Evolutionary conservation across 306 rosid genomes (phyloP), one percentile per base, ranked within the genome.

Genomic region (Sicyos baderoa): DNA sequence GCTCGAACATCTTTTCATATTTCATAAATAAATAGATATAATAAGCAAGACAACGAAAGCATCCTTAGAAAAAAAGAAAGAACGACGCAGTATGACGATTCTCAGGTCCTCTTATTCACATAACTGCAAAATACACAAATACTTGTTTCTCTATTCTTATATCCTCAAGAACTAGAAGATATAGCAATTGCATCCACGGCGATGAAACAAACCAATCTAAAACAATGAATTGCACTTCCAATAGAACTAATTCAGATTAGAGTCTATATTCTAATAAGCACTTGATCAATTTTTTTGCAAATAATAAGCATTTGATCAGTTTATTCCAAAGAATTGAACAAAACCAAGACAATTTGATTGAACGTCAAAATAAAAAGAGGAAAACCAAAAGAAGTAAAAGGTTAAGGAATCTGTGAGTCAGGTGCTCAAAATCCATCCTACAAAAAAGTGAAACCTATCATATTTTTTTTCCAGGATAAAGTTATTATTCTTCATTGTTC

Each of bases 401-500:
- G 71, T 47, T 21, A 66, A 67, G 72, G 72, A 48, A 50, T 67
- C 56, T 25, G 8, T 25, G 35, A 1, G 45, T 49, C 72, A 67
- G 55, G 11, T 67, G 72, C 21, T 67, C 57, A 7, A 67, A 67
- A 67, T 67, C 54, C 72, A 49, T 49, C 72, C 72, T 56, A 48
- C 71, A 25, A 67, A 67, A 49, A 67, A 48, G 72, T 23, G 44
- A 16, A 47, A 22, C 13, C 45, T 47, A 49, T 49, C 18, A 22
- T 29, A n/a, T 67, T 67, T 67, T 67, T 66, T 48, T 25, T 49
- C 37, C 55, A 14, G 57, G 42, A 67, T 13, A 67, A 67, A 67
- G 57, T 25, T 16, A 49, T 67, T 67, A 49, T 67, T 67, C 72
- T 67, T 67, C 54, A 14, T 67, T 67, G 71, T 67, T 67, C 71